Evolutionary conservation across 1,284 basidiomycete species (phyloP), one percentile per base, ranked within the genome.

Genomic region (Leccinum griseonigrum): DNA sequence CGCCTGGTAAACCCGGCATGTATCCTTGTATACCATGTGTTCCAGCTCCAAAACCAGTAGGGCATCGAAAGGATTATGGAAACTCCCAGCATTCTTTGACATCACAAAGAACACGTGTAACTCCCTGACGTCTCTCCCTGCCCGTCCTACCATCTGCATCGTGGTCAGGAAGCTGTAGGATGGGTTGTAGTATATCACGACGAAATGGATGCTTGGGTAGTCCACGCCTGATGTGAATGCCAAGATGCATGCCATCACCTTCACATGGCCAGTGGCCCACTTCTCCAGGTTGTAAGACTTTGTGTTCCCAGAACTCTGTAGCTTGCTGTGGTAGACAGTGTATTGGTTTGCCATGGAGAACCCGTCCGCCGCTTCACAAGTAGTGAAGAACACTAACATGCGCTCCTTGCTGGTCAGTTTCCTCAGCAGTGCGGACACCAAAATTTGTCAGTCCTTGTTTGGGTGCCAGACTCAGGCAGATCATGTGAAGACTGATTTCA

Each of bases 21-120:
- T 28, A 9, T 36, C 38, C 10, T 26, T 4, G 7, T 54, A 51
- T 11, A 60, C 48, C 22, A 54, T 6, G 11, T 56, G 14, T 11
- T 50, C n/a, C 2, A 64, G 50, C 22, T 59, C 40, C 10, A 3
- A 4, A 11, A 14, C 34, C 34, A 26, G 22, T 26, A 26, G 22
- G 22, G 22, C 22, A 26, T 26, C 22, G 22, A 26, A 26, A 26
- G 22, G 22, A 26, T 26, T 26, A 26, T 26, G 22, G 34, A 34
- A 43, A n/a, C 40, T 43, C 40, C 8, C 16, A 40, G 16, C 8
- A 11, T 16, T 8, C 28, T 3, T n/a, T 26, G 34, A 43, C 3
- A 48, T 52, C 14, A 26, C 22, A 2, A 62, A 62, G 51, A 62
- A 62, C 1, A 32, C 28, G 14, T 62, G 61, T 1, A 51, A 62